These are phyloP conservation scores for Mucor ambiguus DNA, from an alignment of 371 early-diverging fungal genomes.

Conservation along the genomic window DNA sequence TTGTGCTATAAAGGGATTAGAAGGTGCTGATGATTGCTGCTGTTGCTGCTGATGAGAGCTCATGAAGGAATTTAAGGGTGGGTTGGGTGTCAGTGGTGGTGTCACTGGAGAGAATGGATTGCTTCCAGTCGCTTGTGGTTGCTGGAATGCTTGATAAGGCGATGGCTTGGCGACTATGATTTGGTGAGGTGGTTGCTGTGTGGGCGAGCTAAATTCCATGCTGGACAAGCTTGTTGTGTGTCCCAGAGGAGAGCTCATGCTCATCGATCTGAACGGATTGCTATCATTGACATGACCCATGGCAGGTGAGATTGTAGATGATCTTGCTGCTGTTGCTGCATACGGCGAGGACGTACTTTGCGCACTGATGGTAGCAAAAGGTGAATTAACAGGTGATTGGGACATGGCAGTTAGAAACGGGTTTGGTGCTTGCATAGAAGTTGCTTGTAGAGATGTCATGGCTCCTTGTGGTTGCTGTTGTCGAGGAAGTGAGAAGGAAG, in stretches of 20 bases:
- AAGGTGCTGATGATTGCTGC: background rate
- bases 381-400: background rate
- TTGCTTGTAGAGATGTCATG: background rate
- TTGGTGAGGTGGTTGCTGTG: background rate
- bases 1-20: background rate
- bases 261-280: constrained; percentile 15
- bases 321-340: background rate
- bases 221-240: background rate
- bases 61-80: background rate
- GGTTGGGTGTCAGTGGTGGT: constrained; percentile 16
- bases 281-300: background rate
- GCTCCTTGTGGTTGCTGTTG: background rate
- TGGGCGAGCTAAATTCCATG: background rate
- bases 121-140: background rate
- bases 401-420: constrained; percentile 4
- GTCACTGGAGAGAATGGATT: constrained; percentile 15
- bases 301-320: background rate
- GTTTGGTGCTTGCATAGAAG: constrained; percentile 6
- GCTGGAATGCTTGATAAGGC: background rate
- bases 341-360: background rate
- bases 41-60: background rate
- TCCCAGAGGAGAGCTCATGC: background rate
- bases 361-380: background rate
- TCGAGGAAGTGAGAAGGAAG: background rate
- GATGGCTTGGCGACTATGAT: constrained; percentile 4